Conservation (phyloP, 2,329 filamentous ascomycete species). For the Laburnicola sp. region DNA sequence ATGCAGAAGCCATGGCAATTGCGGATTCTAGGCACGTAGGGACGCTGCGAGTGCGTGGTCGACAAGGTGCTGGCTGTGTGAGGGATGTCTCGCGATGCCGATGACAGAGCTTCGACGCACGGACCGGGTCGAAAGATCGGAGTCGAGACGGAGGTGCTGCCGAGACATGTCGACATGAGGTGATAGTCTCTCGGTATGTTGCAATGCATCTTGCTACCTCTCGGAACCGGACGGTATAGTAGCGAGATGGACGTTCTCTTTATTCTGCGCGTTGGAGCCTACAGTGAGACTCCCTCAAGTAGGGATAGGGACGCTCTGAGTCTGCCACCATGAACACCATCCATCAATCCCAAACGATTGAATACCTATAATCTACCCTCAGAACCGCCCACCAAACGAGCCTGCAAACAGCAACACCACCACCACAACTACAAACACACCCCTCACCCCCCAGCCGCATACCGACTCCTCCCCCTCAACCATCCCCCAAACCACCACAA, state of each 20-base stretch:
- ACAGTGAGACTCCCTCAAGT: too few species aligned
- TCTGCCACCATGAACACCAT: too few species aligned
- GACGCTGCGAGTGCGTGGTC: constrained; percentile 3
- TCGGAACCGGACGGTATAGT: too few species aligned
- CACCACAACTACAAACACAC: neutral
- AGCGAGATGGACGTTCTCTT: too few species aligned
- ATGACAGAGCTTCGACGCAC: constrained; percentile 5
- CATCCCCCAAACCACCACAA: constrained; percentile 56
- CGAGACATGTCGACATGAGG: too few species aligned
- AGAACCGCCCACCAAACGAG: neutral
- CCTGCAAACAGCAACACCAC: neutral
- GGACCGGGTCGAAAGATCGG: neutral
- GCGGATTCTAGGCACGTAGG: neutral
- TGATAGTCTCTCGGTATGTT: too few species aligned
- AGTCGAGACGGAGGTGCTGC: too few species aligned
- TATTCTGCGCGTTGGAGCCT: too few species aligned
- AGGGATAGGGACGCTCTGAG: too few species aligned
- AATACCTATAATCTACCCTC: neutral
- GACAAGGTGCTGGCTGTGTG: constrained; percentile 7
- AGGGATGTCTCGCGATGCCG: constrained; percentile 1
- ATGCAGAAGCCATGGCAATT: constrained; percentile 32
- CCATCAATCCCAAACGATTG: too few species aligned
- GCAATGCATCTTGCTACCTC: neutral
- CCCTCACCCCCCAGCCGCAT: constrained; percentile 47
- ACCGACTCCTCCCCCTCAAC: constrained; percentile 53